Evolutionary conservation across 164 flowering plant species (phyloP), one percentile per base, ranked within the genome.

Genomic region (Pachysandra terminalis): DNA sequence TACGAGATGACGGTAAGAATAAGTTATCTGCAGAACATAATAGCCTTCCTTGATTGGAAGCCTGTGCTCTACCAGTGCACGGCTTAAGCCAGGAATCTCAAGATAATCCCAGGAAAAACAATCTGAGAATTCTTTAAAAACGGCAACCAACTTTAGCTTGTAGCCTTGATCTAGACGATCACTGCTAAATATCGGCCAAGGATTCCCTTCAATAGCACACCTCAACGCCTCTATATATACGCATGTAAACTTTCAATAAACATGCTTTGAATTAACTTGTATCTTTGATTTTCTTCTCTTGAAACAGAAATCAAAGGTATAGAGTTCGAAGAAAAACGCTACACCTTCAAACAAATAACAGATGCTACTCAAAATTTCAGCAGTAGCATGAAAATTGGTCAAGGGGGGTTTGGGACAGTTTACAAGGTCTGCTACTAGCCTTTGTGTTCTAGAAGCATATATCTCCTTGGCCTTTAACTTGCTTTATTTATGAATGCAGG

Each of bases 351-450:
- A 27, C 40, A 59, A 28, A 59, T 59, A 59, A 28, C 5, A 55
- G 58, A 17, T n/a, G 58, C 58, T 23, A 55, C 58, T 23, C 58
- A 55, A 55, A 55, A 55, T 28, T 59, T 59, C 62, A 59, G 62
- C 41, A 5, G 9, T 4, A 41, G 6, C 8, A 55, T n/a, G 26
- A 23, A 27, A 21, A 59, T 59, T 17, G 61, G 61, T 14, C 12
- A 26, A 26, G 61, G 61, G 25, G 61, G 61, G 16, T 58, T 19
- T 12, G 62, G 41, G 62, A 28, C 22, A 13, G 41, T 59, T 59
- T 59, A 59, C 19, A 59, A 59, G 62, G 62, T 59, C 1, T 28
- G 16, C n/a, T 59, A 25, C 23, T 19, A n/a, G 58, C 56, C 19
- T 1, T 54, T 24, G 27, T 59, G 10, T 0, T 27, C 3, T 59